Evolutionary conservation across 768 basidiomycete species (phyloP).

Genomic region (Asterophora parasitica): DNA sequence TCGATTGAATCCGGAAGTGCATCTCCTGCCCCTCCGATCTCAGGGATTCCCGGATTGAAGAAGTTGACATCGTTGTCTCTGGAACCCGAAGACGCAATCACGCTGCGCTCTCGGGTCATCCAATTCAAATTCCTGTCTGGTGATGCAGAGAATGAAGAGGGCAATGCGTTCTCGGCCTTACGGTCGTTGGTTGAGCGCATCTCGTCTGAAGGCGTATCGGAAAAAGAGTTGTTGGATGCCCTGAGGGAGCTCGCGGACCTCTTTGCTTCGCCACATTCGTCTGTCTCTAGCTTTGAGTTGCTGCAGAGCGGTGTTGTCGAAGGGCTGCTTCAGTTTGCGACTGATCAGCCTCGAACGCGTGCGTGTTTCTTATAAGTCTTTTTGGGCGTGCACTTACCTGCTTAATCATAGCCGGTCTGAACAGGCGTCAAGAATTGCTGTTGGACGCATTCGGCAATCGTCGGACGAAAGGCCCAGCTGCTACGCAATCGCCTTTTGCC

Average conservation of each 20-base stretch:
- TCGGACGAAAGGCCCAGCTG: slow-evolving; percentile 37
- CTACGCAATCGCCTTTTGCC: slow-evolving; percentile 56
- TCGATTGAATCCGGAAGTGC: slow-evolving; percentile 35
- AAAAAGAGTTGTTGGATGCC: slow-evolving; percentile 57
- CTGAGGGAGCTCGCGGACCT: slow-evolving; percentile 75
- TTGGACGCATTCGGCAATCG: slow-evolving; percentile 71
- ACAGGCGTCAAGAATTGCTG: slow-evolving; percentile 70
- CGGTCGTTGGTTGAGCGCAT: slow-evolving; percentile 62
- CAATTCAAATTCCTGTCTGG: slow-evolving; percentile 72
- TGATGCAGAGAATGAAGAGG: slow-evolving; percentile 51
- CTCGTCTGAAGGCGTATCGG: slow-evolving; percentile 47
- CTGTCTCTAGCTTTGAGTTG: slow-evolving; percentile 94
- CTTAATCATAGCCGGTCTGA: slow-evolving; percentile 46
- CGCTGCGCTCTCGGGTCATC: slow-evolving; percentile 85
- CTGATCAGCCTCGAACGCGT: slow-evolving; percentile 60
- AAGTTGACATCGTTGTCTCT: slow-evolving; percentile 63
- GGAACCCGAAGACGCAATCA: slow-evolving; percentile 88
- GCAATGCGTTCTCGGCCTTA: slow-evolving; percentile 61
- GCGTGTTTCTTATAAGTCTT: slow-evolving; percentile 19
- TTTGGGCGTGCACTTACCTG: slow-evolving; percentile 1
- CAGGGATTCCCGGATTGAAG: slow-evolving; percentile 60
- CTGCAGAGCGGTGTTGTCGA: slow-evolving; percentile 93
- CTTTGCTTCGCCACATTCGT: slow-evolving; percentile 69
- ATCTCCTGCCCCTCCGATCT: slow-evolving; percentile 29
- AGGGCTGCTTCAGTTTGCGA: slow-evolving; percentile 76